A percentile compares a stretch with the other conserved stretches of the same genome.
These are phyloP conservation scores for Aspergillus nidulans DNA, from an alignment of 495 filamentous ascomycete genomes.

Conservation along the genomic window DNA sequence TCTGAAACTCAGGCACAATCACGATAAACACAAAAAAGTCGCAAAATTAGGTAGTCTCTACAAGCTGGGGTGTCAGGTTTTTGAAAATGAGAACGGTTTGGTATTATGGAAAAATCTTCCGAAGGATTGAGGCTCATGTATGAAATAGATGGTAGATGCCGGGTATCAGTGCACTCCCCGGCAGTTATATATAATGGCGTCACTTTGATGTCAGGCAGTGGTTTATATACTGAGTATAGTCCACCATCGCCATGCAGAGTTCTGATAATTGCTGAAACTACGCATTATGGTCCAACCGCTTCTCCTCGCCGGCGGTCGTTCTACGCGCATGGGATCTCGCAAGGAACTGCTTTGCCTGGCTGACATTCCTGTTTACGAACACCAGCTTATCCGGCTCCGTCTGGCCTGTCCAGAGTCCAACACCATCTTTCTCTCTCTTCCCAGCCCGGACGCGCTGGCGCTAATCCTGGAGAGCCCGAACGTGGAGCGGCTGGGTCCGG, in stretches of 20 bases:
- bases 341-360: slow-evolving; percentile 18
- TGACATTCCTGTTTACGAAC: slow-evolving; percentile 15
- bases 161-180: not conserved
- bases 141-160: not conserved
- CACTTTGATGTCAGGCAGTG: not conserved
- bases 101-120: too few species aligned
- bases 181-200: not conserved
- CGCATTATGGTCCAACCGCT: slow-evolving; percentile 1
- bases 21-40: too few species aligned
- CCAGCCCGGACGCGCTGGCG: not conserved
- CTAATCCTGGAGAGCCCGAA: not conserved
- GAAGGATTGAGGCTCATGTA: not conserved
- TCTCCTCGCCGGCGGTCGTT: slow-evolving; percentile 19
- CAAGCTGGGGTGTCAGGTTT: too few species aligned
- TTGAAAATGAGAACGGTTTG: too few species aligned
- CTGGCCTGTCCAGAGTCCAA: slow-evolving; percentile 16
- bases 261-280: too few species aligned
- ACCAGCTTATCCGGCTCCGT: slow-evolving; percentile 13
- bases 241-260: too few species aligned
- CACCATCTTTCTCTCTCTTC: slow-evolving; percentile 20
- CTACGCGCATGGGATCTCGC: slow-evolving; percentile 20
- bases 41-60: too few species aligned
- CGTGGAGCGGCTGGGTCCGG: not conserved
- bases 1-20: not conserved
- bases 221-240: too few species aligned